A percentile compares a stretch with the other conserved stretches of the same genome.
phyloP scores from a whole-genome alignment of 179 eudicot species.

The Nepenthes alata region DNA sequence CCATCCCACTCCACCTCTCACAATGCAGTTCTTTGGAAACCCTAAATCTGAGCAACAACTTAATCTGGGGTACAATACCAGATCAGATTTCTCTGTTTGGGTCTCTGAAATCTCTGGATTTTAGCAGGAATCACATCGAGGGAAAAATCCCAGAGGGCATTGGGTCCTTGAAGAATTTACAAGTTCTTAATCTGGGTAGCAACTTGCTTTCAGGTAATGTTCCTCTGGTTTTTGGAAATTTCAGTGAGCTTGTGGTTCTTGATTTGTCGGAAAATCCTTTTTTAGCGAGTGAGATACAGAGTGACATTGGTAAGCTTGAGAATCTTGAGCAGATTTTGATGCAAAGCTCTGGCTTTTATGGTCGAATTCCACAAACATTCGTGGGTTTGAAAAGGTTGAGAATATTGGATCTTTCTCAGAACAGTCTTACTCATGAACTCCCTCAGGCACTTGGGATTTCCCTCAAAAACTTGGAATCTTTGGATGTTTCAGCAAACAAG shows the following conservation, averaged over 20 bases:
- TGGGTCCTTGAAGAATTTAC: conserved; percentile 40
- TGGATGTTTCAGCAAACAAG: conserved; percentile 76
- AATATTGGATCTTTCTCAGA: conserved; percentile 64
- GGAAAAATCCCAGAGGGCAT: conserved; percentile 59
- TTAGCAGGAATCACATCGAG: conserved; percentile 57
- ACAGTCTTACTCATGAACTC: conserved; percentile 59
- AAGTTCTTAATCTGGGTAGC: conserved; percentile 52
- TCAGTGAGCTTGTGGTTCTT: conserved; percentile 47
- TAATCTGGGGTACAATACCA: conserved; percentile 83
- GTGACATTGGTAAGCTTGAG: conserved; percentile 43
- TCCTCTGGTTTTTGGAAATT: conserved; percentile 53
- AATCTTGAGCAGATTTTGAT: conserved; percentile 57
- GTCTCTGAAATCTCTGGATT: conserved; percentile 53
- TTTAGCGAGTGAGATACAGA: conserved; percentile 49
- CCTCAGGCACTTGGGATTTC: conserved; percentile 39
- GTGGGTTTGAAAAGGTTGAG: conserved; percentile 32
- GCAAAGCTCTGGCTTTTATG: conserved; percentile 64
- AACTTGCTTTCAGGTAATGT: conserved; percentile 60
- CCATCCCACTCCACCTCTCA: conserved; percentile 79
- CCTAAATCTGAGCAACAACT: conserved; percentile 61
- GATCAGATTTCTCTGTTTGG: conserved; percentile 63
- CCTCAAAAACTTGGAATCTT: conserved; percentile 42
- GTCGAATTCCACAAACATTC: conserved; percentile 50
- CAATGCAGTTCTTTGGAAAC: conserved; percentile 42
- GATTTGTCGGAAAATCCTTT: conserved; percentile 69